Conservation (phyloP, 495 filamentous ascomycete genomes). For the Talaromyces borbonicus region DNA sequence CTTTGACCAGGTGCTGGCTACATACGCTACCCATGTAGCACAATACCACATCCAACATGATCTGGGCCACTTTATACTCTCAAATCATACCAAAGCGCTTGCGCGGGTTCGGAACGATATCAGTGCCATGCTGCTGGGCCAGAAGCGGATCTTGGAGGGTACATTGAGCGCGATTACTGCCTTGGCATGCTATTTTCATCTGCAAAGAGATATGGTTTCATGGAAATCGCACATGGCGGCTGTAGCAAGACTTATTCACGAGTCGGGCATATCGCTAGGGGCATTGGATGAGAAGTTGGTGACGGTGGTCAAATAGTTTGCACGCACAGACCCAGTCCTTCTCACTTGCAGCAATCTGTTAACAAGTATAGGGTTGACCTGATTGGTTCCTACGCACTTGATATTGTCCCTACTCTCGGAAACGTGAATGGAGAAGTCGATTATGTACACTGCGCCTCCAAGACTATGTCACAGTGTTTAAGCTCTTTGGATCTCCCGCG, state of each 20-base stretch:
- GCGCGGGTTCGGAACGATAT: background rate
- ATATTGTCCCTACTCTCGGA: background rate
- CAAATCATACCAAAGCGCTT: background rate
- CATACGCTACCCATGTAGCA: background rate
- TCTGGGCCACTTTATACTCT: background rate
- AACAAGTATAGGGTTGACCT: background rate
- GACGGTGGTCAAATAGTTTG: background rate
- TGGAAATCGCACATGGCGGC: background rate
- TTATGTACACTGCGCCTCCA: too few relatives aligned
- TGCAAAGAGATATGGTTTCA: background rate
- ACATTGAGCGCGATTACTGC: background rate
- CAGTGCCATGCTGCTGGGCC: background rate
- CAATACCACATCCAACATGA: background rate
- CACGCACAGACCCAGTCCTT: background rate
- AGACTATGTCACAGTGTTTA: too few relatives aligned
- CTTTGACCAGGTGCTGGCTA: slow-evolving; percentile 1
- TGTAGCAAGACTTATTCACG: background rate
- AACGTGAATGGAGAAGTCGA: background rate
- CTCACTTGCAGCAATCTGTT: background rate
- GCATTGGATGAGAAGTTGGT: background rate
- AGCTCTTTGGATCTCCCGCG: background rate
- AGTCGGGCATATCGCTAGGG: background rate
- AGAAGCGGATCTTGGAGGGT: background rate
- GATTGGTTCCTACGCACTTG: background rate
- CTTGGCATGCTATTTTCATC: background rate